Percentiles rank a stretch among this genome's conserved stretches.
Conservation (phyloP, 2,329 filamentous ascomycete genomes). For the Lachnellula subtilissima region DNA sequence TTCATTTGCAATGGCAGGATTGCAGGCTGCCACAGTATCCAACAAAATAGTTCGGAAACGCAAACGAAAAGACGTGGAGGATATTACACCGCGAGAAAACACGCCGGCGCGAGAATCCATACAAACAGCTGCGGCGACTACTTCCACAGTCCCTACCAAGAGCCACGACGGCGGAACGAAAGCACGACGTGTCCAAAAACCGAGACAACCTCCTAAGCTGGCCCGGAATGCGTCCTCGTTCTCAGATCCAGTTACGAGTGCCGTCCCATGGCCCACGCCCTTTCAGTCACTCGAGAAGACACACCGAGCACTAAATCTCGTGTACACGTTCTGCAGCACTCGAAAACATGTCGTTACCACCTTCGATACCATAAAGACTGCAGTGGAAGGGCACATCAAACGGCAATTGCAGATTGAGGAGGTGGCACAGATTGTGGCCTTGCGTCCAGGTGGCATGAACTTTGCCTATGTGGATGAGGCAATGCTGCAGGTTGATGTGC, state of each 20-base stretch:
- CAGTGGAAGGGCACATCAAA: conserved; percentile 80
- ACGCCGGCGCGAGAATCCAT: background rate
- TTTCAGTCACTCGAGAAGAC: conserved; percentile 71
- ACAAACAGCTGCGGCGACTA: conserved; percentile 20
- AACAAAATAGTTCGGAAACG: conserved; percentile 37
- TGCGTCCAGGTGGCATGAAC: conserved; percentile 72
- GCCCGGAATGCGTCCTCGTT: conserved; percentile 21
- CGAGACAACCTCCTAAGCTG: conserved; percentile 18
- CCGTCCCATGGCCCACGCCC: conserved; percentile 61
- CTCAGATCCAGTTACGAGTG: conserved; percentile 21
- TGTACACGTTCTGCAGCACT: conserved; percentile 92
- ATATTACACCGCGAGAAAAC: conserved; percentile 6
- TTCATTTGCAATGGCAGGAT: conserved; percentile 23
- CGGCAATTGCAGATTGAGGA: conserved; percentile 67
- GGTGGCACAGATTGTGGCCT: conserved; percentile 72
- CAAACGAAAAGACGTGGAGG: conserved; percentile 33
- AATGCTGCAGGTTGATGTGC: conserved; percentile 73
- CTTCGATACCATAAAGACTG: conserved; percentile 77
- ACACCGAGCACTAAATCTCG: conserved; percentile 81
- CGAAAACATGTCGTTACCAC: conserved; percentile 90
- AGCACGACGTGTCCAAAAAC: conserved; percentile 41
- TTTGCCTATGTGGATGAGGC: conserved; percentile 85
- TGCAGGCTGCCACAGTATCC: conserved; percentile 45
- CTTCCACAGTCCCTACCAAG: conserved; percentile 49
- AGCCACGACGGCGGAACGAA: conserved; percentile 47